Percentiles rank a stretch among this genome's conserved stretches.
Conservation (phyloP, 2,329 filamentous ascomycete genomes). For the Pseudopyrenochaeta lycopersici region DNA sequence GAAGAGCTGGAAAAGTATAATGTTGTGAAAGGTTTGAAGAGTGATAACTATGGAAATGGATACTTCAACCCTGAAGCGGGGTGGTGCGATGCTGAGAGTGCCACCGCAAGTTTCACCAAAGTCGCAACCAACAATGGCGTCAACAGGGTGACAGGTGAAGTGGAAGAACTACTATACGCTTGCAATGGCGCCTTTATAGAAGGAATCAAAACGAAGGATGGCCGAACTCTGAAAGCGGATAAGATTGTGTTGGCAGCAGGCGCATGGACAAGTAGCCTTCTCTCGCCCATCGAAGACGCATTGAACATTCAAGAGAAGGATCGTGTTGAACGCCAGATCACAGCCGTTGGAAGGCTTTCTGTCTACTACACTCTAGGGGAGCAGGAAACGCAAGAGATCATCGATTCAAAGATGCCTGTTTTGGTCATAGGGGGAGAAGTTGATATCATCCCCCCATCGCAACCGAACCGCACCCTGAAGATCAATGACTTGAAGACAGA, state of each 20-base stretch:
- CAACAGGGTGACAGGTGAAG: constrained; percentile 55
- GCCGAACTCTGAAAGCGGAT: constrained; percentile 59
- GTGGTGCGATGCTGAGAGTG: constrained; percentile 62
- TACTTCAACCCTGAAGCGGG: constrained; percentile 63
- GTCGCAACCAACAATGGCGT: constrained; percentile 57
- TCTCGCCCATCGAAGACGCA: constrained; percentile 59
- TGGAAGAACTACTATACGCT: constrained; percentile 54
- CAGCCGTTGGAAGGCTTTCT: constrained; percentile 67
- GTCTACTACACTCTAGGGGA: constrained; percentile 65
- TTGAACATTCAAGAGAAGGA: constrained; percentile 55
- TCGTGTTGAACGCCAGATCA: constrained; percentile 61
- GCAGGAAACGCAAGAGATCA: constrained; percentile 53
- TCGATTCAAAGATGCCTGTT: constrained; percentile 62
- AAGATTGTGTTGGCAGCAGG: constrained; percentile 65
- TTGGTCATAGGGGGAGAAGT: constrained; percentile 59
- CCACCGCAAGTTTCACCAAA: constrained; percentile 56
- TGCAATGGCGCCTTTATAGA: constrained; percentile 35
- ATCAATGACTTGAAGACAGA: constrained; percentile 67
- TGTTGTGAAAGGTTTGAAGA: constrained; percentile 42
- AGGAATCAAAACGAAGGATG: constrained; percentile 62
- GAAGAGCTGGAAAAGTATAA: background rate
- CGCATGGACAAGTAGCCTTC: constrained; percentile 64
- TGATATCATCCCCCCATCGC: constrained; percentile 60
- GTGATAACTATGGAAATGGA: constrained; percentile 39
- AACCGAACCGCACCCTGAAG: constrained; percentile 62